These are phyloP conservation scores for Monilinia fructigena DNA, from an alignment of 2,329 filamentous ascomycete genomes.

Conservation along the genomic window DNA sequence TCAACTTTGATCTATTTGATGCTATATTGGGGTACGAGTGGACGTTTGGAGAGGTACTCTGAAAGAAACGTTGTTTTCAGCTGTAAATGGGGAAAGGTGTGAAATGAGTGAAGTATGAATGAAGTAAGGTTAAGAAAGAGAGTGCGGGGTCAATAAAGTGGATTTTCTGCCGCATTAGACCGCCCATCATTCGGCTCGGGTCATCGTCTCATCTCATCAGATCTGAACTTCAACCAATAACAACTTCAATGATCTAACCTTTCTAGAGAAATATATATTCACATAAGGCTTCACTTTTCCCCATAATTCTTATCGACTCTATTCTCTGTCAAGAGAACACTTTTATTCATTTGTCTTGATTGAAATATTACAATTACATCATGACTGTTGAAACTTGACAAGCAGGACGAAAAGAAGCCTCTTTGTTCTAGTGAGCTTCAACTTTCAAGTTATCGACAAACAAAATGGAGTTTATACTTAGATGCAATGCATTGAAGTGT, in stretches of 20 bases:
- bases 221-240: not conserved
- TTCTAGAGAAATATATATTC: not conserved
- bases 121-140: not conserved
- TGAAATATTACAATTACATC: not conserved
- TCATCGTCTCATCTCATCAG: not conserved
- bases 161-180: not conserved
- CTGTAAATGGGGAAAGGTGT: not conserved
- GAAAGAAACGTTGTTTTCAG: no score
- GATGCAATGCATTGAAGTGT: constrained; percentile 80
- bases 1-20: no score
- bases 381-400: not conserved
- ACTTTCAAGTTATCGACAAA: not conserved
- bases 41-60: no score
- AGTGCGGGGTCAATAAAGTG: not conserved
- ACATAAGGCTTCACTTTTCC: not conserved
- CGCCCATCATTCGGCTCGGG: not conserved
- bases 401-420: not conserved
- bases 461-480: constrained; percentile 71
- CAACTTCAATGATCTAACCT: no score
- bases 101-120: no score
- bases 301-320: not conserved
- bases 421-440: not conserved
- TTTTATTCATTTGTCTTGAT: not conserved
- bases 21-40: no score
- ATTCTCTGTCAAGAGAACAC: not conserved